Evolutionary conservation across 2,329 filamentous ascomycete genomes (phyloP).

Genomic region (Dichotomopilus funicola): DNA sequence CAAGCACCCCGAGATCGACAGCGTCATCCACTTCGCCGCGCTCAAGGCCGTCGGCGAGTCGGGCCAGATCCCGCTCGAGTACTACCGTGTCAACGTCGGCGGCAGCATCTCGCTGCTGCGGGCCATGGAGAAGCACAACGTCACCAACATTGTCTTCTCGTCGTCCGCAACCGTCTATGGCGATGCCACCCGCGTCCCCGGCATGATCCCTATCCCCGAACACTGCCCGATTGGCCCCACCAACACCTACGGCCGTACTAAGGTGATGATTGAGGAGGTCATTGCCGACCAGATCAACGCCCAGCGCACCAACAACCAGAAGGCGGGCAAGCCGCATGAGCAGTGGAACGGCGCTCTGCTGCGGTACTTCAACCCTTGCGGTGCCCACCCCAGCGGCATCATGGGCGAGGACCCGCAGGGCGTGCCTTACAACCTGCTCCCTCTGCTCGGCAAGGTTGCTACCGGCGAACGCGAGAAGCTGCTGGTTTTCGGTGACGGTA

Average conservation of each 20-base stretch:
- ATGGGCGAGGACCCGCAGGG: constrained; percentile 98
- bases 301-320: constrained; percentile 74
- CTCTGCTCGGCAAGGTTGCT: constrained; percentile 89
- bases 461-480: constrained; percentile 93
- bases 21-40: constrained; percentile 97
- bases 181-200: constrained; percentile 87
- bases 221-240: constrained; percentile 92
- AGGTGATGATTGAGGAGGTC: constrained; percentile 83
- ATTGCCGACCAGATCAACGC: constrained; percentile 88
- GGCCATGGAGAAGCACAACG: constrained; percentile 82
- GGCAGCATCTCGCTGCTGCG: constrained; percentile 83
- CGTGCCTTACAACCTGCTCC: constrained; percentile 91
- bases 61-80: constrained; percentile 86
- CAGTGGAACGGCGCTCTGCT: constrained; percentile 91
- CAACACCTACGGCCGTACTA: constrained; percentile 96
- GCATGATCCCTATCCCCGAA: constrained; percentile 99
- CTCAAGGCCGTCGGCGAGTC: constrained; percentile 98
- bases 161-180: constrained; percentile 97
- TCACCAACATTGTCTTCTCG: constrained; percentile 96
- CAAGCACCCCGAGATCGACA: constrained; percentile 89
- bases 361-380: constrained; percentile 96
- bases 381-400: constrained; percentile 87
- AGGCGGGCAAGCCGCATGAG: constrained; percentile 68
- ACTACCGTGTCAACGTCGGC: constrained; percentile 95
- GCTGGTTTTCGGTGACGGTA: constrained; percentile 88